Percentiles rank a stretch among this genome's conserved stretches.
Conservation (phyloP, 208 protist species). For the Acanthamoeba healyi region DNA sequence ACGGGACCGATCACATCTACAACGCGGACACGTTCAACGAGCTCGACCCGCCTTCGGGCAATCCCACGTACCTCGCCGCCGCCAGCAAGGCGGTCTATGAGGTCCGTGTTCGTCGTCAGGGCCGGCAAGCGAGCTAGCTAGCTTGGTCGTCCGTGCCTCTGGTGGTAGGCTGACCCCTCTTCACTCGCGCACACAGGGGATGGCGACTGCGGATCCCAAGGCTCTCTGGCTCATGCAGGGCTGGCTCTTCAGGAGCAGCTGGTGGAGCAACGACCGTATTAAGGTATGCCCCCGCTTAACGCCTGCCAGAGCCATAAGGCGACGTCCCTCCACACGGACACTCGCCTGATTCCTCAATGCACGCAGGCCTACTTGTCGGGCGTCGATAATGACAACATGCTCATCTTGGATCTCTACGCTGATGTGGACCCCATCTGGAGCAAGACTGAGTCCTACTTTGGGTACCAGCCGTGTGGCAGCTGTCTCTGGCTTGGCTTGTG, state of each 20-base stretch:
- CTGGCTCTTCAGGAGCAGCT: conserved; percentile 84
- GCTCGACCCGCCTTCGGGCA: conserved; percentile 66
- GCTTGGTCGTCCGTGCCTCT: too few species aligned
- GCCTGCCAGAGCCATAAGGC: background rate
- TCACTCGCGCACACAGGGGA: background rate
- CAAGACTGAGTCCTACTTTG: conserved; percentile 85
- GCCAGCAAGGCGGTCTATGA: conserved; percentile 76
- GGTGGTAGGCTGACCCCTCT: background rate
- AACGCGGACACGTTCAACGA: conserved; percentile 88
- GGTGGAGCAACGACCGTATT: conserved; percentile 32
- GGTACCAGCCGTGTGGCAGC: conserved; percentile 60
- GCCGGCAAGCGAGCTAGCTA: too few species aligned
- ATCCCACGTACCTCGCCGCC: conserved; percentile 78
- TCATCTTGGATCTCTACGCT: conserved; percentile 88
- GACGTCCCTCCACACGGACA: background rate
- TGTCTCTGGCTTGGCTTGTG: background rate
- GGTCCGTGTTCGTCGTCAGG: background rate
- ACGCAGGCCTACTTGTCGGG: conserved; percentile 86
- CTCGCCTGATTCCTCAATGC: conserved; percentile 22
- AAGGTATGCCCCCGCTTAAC: background rate
- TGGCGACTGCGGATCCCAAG: conserved; percentile 83
- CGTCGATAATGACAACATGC: conserved; percentile 81
- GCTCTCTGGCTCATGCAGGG: conserved; percentile 90
- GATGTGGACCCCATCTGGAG: conserved; percentile 82
- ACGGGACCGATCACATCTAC: conserved; percentile 82